Percentiles rank a stretch among this genome's conserved stretches.
Conservation (phyloP, 495 filamentous ascomycete genomes). For the Pseudevernia furfuracea region DNA sequence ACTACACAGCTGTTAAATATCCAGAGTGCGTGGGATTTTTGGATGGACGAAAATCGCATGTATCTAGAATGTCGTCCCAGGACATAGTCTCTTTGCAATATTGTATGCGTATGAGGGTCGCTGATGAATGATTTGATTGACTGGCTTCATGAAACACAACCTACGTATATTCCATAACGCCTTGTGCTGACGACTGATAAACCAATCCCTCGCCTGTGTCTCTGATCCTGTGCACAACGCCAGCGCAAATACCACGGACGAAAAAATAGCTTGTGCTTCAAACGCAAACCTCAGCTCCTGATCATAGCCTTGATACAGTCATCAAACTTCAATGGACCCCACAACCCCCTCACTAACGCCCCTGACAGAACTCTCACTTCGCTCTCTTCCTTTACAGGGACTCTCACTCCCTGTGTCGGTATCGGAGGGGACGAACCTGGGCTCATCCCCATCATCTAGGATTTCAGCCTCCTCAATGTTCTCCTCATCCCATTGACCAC, state of each 20-base stretch:
- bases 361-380: slow-evolving; percentile 47
- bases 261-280: neutral
- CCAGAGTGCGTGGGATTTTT: too few relatives aligned
- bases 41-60: too few relatives aligned
- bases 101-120: neutral
- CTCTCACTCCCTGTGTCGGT: slow-evolving; percentile 33
- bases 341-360: slow-evolving; percentile 70
- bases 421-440: slow-evolving; percentile 37
- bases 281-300: neutral
- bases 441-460: slow-evolving; percentile 37
- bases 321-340: slow-evolving; percentile 58
- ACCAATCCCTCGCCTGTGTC: neutral
- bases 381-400: slow-evolving; percentile 23
- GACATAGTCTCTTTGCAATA: too few relatives aligned
- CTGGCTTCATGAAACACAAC: neutral
- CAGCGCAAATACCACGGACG: neutral
- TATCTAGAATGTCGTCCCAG: too few relatives aligned
- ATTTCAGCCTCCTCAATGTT: slow-evolving; percentile 44
- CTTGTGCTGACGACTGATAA: neutral
- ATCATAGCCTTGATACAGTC: neutral
- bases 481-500: slow-evolving; percentile 23
- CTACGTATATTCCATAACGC: neutral
- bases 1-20: too few relatives aligned
- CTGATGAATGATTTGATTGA: neutral
- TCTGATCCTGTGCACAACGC: neutral